A percentile compares a stretch with the other conserved stretches of the same genome.
These are phyloP conservation scores for Botryotinia calthae DNA, from an alignment of 2,329 filamentous ascomycete species.

Conservation along the genomic window DNA sequence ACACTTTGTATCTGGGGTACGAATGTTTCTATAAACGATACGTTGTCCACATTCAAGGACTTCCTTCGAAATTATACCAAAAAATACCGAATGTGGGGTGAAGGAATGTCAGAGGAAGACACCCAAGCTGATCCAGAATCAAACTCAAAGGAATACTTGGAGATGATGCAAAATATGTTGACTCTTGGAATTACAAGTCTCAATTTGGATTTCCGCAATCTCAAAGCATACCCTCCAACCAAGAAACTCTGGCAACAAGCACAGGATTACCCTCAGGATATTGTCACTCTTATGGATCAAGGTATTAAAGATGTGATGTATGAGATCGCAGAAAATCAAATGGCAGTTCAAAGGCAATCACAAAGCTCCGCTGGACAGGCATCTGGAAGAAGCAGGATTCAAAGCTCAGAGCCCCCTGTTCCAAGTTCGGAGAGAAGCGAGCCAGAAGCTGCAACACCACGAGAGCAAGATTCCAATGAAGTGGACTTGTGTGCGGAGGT, in stretches of 20 bases:
- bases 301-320: conserved; percentile 90
- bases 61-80: conserved; percentile 89
- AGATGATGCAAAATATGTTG: conserved; percentile 86
- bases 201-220: conserved; percentile 83
- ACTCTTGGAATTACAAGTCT: conserved; percentile 79
- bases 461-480: conserved; percentile 46
- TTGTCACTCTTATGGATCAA: conserved; percentile 95
- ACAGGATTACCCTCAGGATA: conserved; percentile 91
- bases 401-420: conserved; percentile 72
- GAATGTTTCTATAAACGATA: conserved; percentile 90
- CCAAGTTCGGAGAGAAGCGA: conserved; percentile 75
- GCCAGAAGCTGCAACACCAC: conserved; percentile 44
- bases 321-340: conserved; percentile 79
- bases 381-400: conserved; percentile 47
- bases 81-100: conserved; percentile 90
- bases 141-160: conserved; percentile 77
- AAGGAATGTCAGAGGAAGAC: conserved; percentile 77
- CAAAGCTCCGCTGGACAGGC: conserved; percentile 52
- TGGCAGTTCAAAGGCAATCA: conserved; percentile 63
- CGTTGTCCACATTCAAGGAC: conserved; percentile 82
- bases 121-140: conserved; percentile 67
- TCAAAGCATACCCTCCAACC: conserved; percentile 90
- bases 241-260: conserved; percentile 94
- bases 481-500: conserved; percentile 76
- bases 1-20: conserved; percentile 94